Conservation (phyloP, 1,139 yeast species). For the Saccharomyces pastorianus region DNA sequence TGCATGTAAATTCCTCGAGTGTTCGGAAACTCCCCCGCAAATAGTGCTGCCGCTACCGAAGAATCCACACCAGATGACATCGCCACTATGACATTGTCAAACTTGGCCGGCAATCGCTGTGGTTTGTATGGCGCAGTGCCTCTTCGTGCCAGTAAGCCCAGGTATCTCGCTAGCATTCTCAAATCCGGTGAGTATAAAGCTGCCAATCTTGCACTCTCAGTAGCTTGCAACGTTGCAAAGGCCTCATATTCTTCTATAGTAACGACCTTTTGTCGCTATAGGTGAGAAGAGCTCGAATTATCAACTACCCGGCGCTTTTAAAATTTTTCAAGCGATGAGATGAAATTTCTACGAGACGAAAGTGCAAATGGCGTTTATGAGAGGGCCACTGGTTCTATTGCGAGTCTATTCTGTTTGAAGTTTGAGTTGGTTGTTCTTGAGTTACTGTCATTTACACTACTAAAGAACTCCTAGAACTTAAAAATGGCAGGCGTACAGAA, state of each 20-base stretch:
- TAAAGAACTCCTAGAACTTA: not conserved
- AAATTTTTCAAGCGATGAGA: conserved; percentile 12
- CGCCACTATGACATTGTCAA: conserved; percentile 68
- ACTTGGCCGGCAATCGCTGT: conserved; percentile 41
- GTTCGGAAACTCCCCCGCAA: conserved; percentile 39
- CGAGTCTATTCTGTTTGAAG: not conserved
- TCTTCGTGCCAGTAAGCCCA: conserved; percentile 4
- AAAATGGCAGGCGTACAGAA: not conserved
- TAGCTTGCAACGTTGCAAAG: too few species aligned
- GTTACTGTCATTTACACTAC: not conserved
- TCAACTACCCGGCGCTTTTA: not conserved
- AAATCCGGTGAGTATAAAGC: not conserved
- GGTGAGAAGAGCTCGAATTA: not conserved
- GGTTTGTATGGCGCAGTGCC: conserved; percentile 15
- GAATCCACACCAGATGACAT: conserved; percentile 98
- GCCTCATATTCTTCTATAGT: not conserved
- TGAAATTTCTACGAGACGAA: not conserved
- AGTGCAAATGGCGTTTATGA: too few species aligned
- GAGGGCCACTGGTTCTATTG: not conserved
- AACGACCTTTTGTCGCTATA: not conserved
- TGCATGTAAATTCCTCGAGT: conserved; percentile 86
- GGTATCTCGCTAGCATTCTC: not conserved
- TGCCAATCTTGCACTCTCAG: too few species aligned
- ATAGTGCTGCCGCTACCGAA: conserved; percentile 75
- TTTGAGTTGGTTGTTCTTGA: not conserved